Percentiles rank a stretch among this genome's conserved stretches.
Conservation (phyloP, 75 land plant genomes). For the Cunninghamia lanceolata region DNA sequence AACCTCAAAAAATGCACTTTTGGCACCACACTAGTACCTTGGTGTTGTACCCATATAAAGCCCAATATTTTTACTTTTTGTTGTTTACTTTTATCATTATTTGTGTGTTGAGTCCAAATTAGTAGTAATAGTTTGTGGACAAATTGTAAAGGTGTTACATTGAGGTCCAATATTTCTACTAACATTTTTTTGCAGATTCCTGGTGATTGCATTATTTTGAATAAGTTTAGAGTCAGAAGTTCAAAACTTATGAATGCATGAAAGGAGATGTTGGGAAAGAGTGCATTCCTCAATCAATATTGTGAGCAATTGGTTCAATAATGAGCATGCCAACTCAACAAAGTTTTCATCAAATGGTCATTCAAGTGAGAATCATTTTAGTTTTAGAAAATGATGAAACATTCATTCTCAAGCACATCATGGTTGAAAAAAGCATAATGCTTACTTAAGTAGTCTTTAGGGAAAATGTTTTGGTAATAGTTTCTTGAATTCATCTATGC, state of each 20-base stretch:
- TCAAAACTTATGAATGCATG: background rate
- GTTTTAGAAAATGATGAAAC: conserved; percentile 27
- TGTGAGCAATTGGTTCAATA: conserved; percentile 9
- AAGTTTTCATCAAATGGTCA: conserved; percentile 14
- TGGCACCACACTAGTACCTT: too few relatives aligned
- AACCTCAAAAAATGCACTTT: too few relatives aligned
- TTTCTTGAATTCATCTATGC: conserved; percentile 71
- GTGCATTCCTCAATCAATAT: background rate
- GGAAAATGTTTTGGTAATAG: conserved; percentile 91
- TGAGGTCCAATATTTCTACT: too few relatives aligned
- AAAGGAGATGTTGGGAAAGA: background rate
- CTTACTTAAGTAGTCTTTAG: conserved; percentile 82
- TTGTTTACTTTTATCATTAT: background rate
- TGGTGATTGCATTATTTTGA: too few relatives aligned
- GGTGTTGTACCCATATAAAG: too few relatives aligned
- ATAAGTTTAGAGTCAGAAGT: conserved; percentile 1
- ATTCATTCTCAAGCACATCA: conserved; percentile 81
- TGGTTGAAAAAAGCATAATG: conserved; percentile 78
- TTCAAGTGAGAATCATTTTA: conserved; percentile 12
- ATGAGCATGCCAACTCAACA: conserved; percentile 5
- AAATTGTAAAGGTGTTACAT: too few relatives aligned
- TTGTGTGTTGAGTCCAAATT: background rate
- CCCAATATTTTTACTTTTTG: too few relatives aligned
- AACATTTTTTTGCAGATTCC: too few relatives aligned
- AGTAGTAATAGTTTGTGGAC: too few relatives aligned